Base-by-base conservation (phyloP, 352 stramenopile genomes). In the Pythium inflatum region DNA sequence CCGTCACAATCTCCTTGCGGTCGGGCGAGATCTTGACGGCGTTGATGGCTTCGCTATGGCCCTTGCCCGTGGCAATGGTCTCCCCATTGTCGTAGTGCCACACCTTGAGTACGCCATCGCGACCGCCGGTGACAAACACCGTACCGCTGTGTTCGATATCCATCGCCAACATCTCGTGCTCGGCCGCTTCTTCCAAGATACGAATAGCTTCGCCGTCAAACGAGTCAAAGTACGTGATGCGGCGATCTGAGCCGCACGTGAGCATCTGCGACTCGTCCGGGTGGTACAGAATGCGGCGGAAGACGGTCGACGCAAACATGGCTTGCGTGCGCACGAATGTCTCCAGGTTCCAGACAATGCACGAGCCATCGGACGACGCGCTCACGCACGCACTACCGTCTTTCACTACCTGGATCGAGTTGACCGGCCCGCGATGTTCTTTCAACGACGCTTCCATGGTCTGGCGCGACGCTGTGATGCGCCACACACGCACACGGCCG, bases 11-110 rank as follows among this genome's bases (percentile, higher is more conserved):
- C 46, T 89, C 90, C 18, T 88, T 90, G 54, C 97, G 80, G 75
- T 99, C 95, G 9, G 97, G 96, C 22, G 89, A 97, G 55, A 99
- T 94, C 60, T 92, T 94, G 36, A 99, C 91, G 22, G 89, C 88
- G 54, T 96, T 91, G 58, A 99, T 96, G n/a, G 80, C 81, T 46
- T 97, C 96, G 67, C 88, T 98, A 78, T 99, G 97, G 28, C 96
- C 97, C 30, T 92, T 83, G 24, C 95, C 97, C 41, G 92, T 84
- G 1, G 77, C 84, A 7, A 97, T 77, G 5, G 88, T 82, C 69
- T 98, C 83, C 45, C 96, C 97, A 70, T 99, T 97, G 79, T 99
- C 96, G 76, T 99, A 99, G 75, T 98, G 83, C 93, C 96, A 99
- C 28, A 99, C 79, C 73, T 96, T 98, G 28, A 99, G 76, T 49